phyloP scores from a whole-genome alignment of 2,329 filamentous ascomycete genomes.

The Colletotrichum neosansevieriae region DNA sequence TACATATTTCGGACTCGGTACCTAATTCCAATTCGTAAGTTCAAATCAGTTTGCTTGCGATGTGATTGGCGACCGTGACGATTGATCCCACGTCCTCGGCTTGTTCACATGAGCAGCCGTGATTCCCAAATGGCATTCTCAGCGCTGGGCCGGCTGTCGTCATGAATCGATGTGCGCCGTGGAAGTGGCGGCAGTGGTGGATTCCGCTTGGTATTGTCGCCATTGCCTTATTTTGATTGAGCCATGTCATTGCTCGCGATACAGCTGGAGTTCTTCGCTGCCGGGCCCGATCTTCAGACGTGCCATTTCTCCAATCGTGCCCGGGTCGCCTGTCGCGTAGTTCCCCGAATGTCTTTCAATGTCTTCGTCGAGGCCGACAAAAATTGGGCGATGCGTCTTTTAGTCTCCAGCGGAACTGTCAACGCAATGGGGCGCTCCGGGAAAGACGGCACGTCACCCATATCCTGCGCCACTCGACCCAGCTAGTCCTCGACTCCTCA shows the following conservation, averaged over 20 bases:
- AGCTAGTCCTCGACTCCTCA: conserved; percentile 10
- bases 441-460: conserved; percentile 17
- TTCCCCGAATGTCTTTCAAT: neutral
- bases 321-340: neutral
- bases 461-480: neutral
- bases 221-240: too few species aligned
- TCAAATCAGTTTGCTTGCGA: neutral
- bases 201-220: too few species aligned
- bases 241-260: neutral
- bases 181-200: too few species aligned
- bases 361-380: neutral
- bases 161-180: too few species aligned
- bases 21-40: conserved; percentile 8
- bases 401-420: neutral
- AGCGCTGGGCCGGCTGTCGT: too few species aligned
- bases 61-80: neutral
- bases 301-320: neutral
- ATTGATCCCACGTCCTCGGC: neutral
- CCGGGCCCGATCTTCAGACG: neutral
- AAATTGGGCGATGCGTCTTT: neutral
- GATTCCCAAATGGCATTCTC: too few species aligned
- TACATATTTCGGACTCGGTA: conserved; percentile 12
- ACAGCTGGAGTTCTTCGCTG: neutral
- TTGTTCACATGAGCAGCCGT: too few species aligned
- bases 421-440: conserved; percentile 4